These are phyloP conservation scores for Pestalotiopsis sp. DNA, from an alignment of 2,329 filamentous ascomycete species.

Conservation along the genomic window DNA sequence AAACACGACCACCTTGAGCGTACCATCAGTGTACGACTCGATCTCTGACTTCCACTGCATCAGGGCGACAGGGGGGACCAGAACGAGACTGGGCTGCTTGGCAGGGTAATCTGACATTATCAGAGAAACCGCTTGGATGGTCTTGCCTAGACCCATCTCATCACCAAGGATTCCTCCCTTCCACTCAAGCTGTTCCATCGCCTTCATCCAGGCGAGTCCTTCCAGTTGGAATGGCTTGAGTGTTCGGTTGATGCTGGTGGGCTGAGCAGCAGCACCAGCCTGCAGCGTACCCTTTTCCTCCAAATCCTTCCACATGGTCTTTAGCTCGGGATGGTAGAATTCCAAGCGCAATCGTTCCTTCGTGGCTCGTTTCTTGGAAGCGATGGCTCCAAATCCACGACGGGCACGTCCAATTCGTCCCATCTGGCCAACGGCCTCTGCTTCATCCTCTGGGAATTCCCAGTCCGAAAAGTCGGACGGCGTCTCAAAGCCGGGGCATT, in stretches of 20 bases:
- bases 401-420: slow-evolving; percentile 2
- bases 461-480: slow-evolving; percentile 1
- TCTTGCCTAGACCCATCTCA: slow-evolving; percentile 99
- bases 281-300: slow-evolving; percentile 67
- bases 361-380: slow-evolving; percentile 24
- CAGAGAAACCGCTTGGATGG: slow-evolving; percentile 94
- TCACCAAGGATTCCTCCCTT: slow-evolving; percentile 90
- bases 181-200: slow-evolving; percentile 83
- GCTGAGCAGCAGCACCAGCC: slow-evolving; percentile 65
- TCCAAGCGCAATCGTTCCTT: slow-evolving; percentile 69
- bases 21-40: slow-evolving; percentile 78
- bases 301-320: slow-evolving; percentile 82
- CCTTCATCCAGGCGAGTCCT: slow-evolving; percentile 91
- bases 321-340: slow-evolving; percentile 72
- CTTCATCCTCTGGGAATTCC: background rate
- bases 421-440: slow-evolving; percentile 14
- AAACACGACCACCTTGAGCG: slow-evolving; percentile 85
- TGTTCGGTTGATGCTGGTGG: slow-evolving; percentile 73
- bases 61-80: slow-evolving; percentile 88
- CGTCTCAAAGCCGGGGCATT: slow-evolving; percentile 23
- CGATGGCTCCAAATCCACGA: background rate
- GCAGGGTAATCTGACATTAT: slow-evolving; percentile 97
- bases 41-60: slow-evolving; percentile 95
- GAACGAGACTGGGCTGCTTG: slow-evolving; percentile 77
- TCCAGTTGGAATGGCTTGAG: slow-evolving; percentile 94